Base-by-base conservation (phyloP, 2,329 filamentous ascomycete genomes). In the Teratosphaeriaceae sp. region DNA sequence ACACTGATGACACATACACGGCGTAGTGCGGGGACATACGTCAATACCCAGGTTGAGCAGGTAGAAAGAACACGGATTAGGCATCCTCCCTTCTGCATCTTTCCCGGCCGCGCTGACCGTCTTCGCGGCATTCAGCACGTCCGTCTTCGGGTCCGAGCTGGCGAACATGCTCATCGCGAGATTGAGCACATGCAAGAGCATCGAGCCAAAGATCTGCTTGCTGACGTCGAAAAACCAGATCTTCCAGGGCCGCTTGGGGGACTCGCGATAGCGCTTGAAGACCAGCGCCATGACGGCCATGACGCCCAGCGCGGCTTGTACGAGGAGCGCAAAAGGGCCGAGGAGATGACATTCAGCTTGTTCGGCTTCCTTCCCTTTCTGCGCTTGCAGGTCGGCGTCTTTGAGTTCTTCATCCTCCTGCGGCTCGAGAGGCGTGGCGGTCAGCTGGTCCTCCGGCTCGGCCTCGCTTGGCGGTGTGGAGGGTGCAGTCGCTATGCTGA, bases 141-240 rank as follows among this genome's bases (percentile, higher is more conserved):
- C 81, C 2, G 88, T 89, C 57, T 51, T 52, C 38, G 97, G 84
- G 56, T 85, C 81, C 2, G 88, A 89, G 42, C 86, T 90, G 1
- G 88, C 94, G 54, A 98, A 76, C 85, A 97, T 88, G 36, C 88
- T 94, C 84, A 98, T 94, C 65, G 95, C 80, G 41, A 98, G 75
- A 62, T 98, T 98, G 54, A 89, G 86, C 34, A 90, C 74, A 67
- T 98, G 92, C 24, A 96, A 80, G 63, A 98, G 75, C 35, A 88
- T 82, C 22, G 88, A 94, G 18, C 92, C 92, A 58, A 97, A 85
- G 42, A 98, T 88, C 71, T 98, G 92, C 72, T 98, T 98, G 23
- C 88, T 94, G 19, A 82, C 92, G 62, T 98, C 92, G 64, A 97
- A 98, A 65, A 86, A 89, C 90, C 92, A 98, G 52, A 98, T 88